Evolutionary conservation across 2,329 filamentous ascomycete genomes (phyloP).

Genomic region (Alternaria longipes): DNA sequence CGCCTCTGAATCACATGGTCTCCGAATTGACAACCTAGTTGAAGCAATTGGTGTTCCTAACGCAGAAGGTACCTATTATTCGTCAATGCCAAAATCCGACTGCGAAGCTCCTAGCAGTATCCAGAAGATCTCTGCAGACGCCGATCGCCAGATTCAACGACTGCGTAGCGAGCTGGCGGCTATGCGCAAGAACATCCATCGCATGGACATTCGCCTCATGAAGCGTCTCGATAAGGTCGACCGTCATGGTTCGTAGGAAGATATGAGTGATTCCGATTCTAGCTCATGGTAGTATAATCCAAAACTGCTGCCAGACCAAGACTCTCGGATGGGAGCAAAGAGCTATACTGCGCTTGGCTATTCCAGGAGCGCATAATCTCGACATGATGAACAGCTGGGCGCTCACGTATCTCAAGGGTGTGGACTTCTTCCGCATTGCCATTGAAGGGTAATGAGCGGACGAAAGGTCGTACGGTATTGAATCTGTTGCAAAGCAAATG

Average conservation of each 20-base stretch:
- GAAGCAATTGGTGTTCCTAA: constrained; percentile 37
- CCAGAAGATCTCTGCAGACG: neutral
- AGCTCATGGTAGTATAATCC: neutral
- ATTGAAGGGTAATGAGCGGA: neutral
- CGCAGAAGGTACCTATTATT: constrained; percentile 29
- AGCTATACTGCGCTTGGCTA: neutral
- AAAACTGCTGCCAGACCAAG: neutral
- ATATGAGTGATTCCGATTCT: neutral
- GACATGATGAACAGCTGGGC: neutral
- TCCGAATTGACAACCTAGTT: constrained; percentile 36
- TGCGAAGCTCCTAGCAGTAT: neutral
- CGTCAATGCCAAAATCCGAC: neutral
- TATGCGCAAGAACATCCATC: constrained; percentile 29
- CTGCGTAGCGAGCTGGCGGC: constrained; percentile 21
- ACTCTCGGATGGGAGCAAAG: neutral
- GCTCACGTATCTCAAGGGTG: neutral
- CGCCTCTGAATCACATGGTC: constrained; percentile 14
- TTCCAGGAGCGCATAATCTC: neutral
- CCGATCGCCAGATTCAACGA: constrained; percentile 14
- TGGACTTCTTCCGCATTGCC: too few relatives aligned
- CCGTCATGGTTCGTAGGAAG: neutral
- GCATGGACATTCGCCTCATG: constrained; percentile 31
- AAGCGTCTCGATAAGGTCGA: constrained; percentile 23
- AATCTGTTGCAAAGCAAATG: neutral
- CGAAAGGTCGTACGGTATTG: neutral